A percentile compares a stretch with the other conserved stretches of the same genome.
Evolutionary conservation across 2,329 filamentous ascomycete species (phyloP).

Genomic region (Trichoderma pleuroti): DNA sequence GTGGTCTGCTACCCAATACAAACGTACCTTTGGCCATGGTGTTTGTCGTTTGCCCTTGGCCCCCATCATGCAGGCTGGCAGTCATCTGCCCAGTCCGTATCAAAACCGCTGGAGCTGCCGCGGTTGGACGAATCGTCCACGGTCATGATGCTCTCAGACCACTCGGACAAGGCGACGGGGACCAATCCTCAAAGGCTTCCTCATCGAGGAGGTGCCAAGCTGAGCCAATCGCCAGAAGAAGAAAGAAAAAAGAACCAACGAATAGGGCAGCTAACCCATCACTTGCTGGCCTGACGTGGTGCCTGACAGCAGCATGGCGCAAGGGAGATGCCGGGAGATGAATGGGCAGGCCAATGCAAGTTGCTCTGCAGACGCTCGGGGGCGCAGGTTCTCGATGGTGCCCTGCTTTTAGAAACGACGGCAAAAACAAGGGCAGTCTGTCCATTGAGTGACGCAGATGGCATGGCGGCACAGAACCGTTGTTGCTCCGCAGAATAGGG

Average conservation of each 20-base stretch:
- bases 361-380: no score
- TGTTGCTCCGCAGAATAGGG: not conserved
- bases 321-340: not conserved
- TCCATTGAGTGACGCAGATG: not conserved
- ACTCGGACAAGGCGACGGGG: not conserved
- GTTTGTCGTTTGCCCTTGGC: not conserved
- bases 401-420: not conserved
- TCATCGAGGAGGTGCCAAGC: not conserved
- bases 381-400: not conserved
- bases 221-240: not conserved
- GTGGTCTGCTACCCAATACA: not conserved
- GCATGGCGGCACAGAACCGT: not conserved
- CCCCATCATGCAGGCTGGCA: conserved; percentile 5
- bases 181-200: not conserved
- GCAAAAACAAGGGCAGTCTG: not conserved
- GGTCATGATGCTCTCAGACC: not conserved
- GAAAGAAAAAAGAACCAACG: not conserved
- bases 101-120: not conserved
- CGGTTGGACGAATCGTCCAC: no score
- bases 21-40: not conserved
- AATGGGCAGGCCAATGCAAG: not conserved
- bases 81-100: conserved; percentile 5
- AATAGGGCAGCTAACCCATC: not conserved
- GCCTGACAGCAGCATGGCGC: not conserved
- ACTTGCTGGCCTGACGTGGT: not conserved